A percentile compares a stretch with the other conserved stretches of the same genome.
phyloP scores from a whole-genome alignment of 2,329 filamentous ascomycete genomes.

The Didymella pinodella region DNA sequence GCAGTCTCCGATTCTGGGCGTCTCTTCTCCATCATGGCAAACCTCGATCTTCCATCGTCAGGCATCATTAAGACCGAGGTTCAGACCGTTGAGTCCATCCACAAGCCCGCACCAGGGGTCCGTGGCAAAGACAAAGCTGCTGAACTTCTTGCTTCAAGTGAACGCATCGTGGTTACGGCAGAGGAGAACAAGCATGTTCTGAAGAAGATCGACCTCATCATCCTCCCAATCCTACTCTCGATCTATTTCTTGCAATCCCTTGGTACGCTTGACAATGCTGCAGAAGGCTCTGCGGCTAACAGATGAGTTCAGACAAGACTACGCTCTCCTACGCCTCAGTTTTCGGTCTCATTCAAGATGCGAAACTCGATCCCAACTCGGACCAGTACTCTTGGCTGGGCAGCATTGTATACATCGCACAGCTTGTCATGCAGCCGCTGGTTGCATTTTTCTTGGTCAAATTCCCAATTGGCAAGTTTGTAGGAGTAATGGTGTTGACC shows the following conservation, averaged over 20 bases:
- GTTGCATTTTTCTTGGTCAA: conserved; percentile 66
- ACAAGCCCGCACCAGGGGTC: conserved; percentile 27
- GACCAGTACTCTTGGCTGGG: conserved; percentile 64
- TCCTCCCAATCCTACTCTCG: conserved; percentile 64
- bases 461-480: conserved; percentile 67
- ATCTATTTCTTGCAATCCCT: conserved; percentile 67
- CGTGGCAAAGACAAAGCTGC: conserved; percentile 58
- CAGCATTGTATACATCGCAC: conserved; percentile 62
- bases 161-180: conserved; percentile 58
- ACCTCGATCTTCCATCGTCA: conserved; percentile 17
- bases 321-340: conserved; percentile 69
- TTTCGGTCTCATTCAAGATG: conserved; percentile 68
- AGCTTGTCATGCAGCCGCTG: conserved; percentile 62
- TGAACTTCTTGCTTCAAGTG: conserved; percentile 57
- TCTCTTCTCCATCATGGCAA: conserved; percentile 26
- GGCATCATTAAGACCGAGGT: conserved; percentile 35
- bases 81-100: conserved; percentile 39
- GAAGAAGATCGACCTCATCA: conserved; percentile 58
- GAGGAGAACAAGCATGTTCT: conserved; percentile 63
- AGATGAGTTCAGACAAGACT: conserved; percentile 65
- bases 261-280: neutral
- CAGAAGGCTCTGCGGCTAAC: neutral
- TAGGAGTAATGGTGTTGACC: conserved; percentile 59
- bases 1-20: conserved; percentile 11
- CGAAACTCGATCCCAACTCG: conserved; percentile 59